Evolutionary conservation across 2,329 filamentous ascomycete species (phyloP).

Genomic region (Biscogniauxia marginata): DNA sequence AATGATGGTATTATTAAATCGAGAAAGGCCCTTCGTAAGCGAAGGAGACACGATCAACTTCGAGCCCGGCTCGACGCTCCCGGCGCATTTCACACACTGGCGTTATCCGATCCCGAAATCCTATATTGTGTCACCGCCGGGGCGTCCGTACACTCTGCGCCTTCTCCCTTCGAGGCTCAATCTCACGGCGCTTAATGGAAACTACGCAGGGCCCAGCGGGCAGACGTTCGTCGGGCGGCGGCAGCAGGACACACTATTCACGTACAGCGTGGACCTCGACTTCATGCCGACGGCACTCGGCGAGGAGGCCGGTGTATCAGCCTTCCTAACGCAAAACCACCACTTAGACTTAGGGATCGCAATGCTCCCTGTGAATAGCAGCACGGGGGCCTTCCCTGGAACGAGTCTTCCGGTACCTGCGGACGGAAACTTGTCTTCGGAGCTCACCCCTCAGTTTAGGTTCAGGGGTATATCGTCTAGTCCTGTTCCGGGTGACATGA

Average conservation of each 20-base stretch:
- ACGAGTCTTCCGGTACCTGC: background rate
- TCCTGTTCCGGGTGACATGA: conserved; percentile 36
- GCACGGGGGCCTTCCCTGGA: conserved; percentile 22
- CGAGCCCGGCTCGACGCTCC: conserved; percentile 41
- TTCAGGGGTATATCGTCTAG: conserved; percentile 44
- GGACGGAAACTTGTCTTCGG: conserved; percentile 2
- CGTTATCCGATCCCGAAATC: conserved; percentile 46
- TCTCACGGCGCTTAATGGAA: conserved; percentile 51
- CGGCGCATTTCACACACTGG: conserved; percentile 56
- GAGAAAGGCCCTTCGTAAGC: conserved; percentile 40
- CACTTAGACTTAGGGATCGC: conserved; percentile 48
- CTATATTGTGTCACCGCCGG: conserved; percentile 45
- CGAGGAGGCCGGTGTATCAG: conserved; percentile 52
- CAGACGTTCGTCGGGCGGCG: conserved; percentile 54
- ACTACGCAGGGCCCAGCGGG: conserved; percentile 44
- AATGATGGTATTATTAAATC: too few species aligned
- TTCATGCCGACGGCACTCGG: conserved; percentile 38
- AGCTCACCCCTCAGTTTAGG: conserved; percentile 40
- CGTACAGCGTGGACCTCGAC: conserved; percentile 45
- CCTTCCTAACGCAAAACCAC: conserved; percentile 54
- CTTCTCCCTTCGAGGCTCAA: conserved; percentile 50
- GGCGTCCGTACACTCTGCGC: conserved; percentile 42
- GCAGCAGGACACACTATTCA: conserved; percentile 56
- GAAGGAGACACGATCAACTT: conserved; percentile 48
- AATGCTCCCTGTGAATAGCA: conserved; percentile 32